Evolutionary conservation across 129 eudicot genomes (phyloP), one percentile per base, ranked within the genome.

Genomic region (Pittosporum tobira): DNA sequence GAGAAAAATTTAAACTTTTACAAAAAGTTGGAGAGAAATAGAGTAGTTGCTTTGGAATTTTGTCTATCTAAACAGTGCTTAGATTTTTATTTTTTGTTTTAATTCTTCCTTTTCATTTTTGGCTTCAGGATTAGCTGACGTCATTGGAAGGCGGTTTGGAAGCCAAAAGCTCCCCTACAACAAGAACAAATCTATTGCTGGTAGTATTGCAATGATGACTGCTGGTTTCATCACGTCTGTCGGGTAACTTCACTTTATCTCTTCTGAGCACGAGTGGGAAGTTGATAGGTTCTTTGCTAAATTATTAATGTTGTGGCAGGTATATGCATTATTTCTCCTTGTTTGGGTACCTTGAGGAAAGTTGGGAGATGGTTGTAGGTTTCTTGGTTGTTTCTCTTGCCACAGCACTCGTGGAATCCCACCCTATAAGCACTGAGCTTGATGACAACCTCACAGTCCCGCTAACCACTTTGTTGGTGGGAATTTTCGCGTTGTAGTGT

Each of bases 391-490:
- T 71, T 59, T 83, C 97, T 58, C 30, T 85, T 65, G 80, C 74
- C 20, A 61, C 94, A 27, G 51, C 94, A 11, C 65, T 90, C 59
- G 87, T 90, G 6, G 97, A 90, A 76, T 90, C 97, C 53, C 95
- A 80, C 50, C 95, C 97, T 4, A 9, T 82, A 48, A 90, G 97
- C 82, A 82, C 89, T 4, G 74, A 75, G 56, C 59, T 85, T 54
- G 97, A 90, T 20, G 97, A 90, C 74, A 90, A 90, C 51, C 78
- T 90, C 55, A 90, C 83, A 1, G 97, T 90, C 48, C 94, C 95
- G 42, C 77, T 90, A 49, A 54, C 81, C 30, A 68, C 83, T 6
- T 24, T 90, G 37, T 72, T 90, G 67, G 70, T 83, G 31, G 95
- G 97, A 61, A 64, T 37, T 55, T 63, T 77, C 22, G 62, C 82